These are phyloP conservation scores for Ambrosia trifida DNA, from an alignment of 129 eudicot species.

Conservation along the genomic window DNA sequence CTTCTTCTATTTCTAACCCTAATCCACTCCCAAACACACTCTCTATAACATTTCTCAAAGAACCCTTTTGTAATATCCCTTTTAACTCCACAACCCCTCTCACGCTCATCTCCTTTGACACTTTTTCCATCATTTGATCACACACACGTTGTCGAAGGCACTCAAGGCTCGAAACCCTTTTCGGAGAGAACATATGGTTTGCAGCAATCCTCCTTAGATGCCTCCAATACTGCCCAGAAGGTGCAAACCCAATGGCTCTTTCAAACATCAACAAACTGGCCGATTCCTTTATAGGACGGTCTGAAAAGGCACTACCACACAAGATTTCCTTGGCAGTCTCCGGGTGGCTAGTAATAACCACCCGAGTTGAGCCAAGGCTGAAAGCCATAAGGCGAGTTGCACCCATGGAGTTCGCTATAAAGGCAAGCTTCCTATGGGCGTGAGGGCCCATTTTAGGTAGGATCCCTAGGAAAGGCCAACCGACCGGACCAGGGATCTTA, in stretches of 20 bases:
- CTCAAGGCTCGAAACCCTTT: conserved; percentile 58
- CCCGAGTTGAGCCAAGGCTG: conserved; percentile 71
- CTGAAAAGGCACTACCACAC: conserved; percentile 54
- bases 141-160: conserved; percentile 49
- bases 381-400: conserved; percentile 66
- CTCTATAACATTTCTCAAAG: conserved; percentile 62
- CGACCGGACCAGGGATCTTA: conserved; percentile 53
- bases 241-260: conserved; percentile 89
- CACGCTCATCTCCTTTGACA: conserved; percentile 42
- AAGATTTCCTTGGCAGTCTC: conserved; percentile 75
- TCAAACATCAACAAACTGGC: conserved; percentile 72
- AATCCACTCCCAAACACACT: conserved; percentile 76
- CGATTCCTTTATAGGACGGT: conserved; percentile 79
- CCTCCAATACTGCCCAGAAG: conserved; percentile 65
- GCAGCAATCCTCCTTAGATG: conserved; percentile 60
- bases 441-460: conserved; percentile 59
- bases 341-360: conserved; percentile 67
- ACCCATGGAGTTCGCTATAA: conserved; percentile 47
- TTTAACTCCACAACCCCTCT: conserved; percentile 57
- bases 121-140: conserved; percentile 44
- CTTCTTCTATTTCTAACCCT: conserved; percentile 46
- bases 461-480: conserved; percentile 67
- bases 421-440: conserved; percentile 71
- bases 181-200: conserved; percentile 67
- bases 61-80: conserved; percentile 56